phyloP scores from a whole-genome alignment of 768 basidiomycete species.

The Tulasnella sp. region DNA sequence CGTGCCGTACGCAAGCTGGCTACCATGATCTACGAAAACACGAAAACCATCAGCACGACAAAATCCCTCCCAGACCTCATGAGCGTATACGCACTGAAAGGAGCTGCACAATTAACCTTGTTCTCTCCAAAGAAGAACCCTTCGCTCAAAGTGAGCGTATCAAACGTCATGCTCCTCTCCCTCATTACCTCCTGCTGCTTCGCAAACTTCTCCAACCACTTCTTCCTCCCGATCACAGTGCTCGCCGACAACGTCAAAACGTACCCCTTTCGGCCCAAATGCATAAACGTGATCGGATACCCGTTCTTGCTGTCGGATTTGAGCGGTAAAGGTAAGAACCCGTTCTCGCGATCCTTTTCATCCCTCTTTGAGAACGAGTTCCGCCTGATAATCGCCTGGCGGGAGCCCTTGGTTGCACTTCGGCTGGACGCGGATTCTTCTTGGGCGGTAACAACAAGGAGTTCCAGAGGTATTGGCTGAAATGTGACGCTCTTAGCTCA shows the following conservation, averaged over 20 bases:
- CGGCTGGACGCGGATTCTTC: conserved; percentile 53
- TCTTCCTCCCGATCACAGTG: conserved; percentile 74
- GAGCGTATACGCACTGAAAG: conserved; percentile 55
- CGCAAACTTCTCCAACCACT: conserved; percentile 88
- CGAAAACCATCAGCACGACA: background rate
- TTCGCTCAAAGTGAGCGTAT: conserved; percentile 74
- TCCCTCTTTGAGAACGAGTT: conserved; percentile 21
- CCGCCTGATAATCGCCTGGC: conserved; percentile 39
- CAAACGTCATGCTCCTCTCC: conserved; percentile 80
- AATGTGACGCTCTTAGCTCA: background rate
- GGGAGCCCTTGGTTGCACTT: conserved; percentile 27
- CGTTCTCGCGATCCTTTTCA: background rate
- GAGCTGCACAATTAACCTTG: conserved; percentile 87
- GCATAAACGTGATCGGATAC: conserved; percentile 86
- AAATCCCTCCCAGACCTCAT: background rate
- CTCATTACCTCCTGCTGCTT: conserved; percentile 82
- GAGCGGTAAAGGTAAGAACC: background rate
- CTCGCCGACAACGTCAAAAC: conserved; percentile 86
- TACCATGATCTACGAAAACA: conserved; percentile 55
- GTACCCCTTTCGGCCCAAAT: conserved; percentile 89
- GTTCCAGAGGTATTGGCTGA: conserved; percentile 92
- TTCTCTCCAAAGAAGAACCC: conserved; percentile 80
- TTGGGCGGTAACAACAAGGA: conserved; percentile 71
- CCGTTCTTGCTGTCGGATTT: conserved; percentile 58
- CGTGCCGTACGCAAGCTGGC: conserved; percentile 90